Evolutionary conservation across 2,329 filamentous ascomycete genomes (phyloP), one percentile per base, ranked within the genome.

Genomic region (Talaromyces sp.): DNA sequence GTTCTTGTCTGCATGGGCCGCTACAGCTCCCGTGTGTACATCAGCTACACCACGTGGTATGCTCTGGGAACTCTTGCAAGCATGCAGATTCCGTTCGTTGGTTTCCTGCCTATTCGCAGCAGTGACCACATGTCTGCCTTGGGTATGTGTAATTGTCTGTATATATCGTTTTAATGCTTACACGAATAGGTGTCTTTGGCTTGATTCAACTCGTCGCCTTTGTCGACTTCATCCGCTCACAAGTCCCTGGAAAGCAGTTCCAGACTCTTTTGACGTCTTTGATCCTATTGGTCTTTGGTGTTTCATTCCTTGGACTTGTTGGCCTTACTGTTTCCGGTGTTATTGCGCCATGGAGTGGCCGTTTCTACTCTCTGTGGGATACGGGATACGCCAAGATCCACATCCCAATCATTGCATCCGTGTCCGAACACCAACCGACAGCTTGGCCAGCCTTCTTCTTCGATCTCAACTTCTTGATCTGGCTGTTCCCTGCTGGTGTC

Each of bases 381-480:
- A 99, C 94, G 6, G 89, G 91, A 69, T 99, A 99, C 73, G 94
- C 94, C 70, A 99, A 99, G 83, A 95, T 97, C 65, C 94, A 99
- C 72, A 99, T 99, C 72, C 94, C 94, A 63, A 99, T 99, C 73
- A 99, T 99, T 74, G 94, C 94, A 3, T 99, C 94, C n/a, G 94
- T 99, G 53, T 99, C 94, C 1, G 94, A 99, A 79, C 94, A 99
- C 80, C 94, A 99, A 79, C 94, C 94, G 58, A 99, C 94, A 41
- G 94, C 94, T 50, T 99, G 94, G 94, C 94, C 94, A 2, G 91
- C 95, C 17, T 99, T 97, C 83, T 99, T 99, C 82, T 99, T 99
- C 76, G 94, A 99, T 71, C 83, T 99, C 68, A 97, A 96, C 81
- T 87, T 99, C 81, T 84, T 99, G 70, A 96, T 99, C 78, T 99